Evolutionary conservation across 2,329 filamentous ascomycete species (phyloP), one percentile per base, ranked within the genome.

Genomic region (Paecilomyces dactylethromorphus): DNA sequence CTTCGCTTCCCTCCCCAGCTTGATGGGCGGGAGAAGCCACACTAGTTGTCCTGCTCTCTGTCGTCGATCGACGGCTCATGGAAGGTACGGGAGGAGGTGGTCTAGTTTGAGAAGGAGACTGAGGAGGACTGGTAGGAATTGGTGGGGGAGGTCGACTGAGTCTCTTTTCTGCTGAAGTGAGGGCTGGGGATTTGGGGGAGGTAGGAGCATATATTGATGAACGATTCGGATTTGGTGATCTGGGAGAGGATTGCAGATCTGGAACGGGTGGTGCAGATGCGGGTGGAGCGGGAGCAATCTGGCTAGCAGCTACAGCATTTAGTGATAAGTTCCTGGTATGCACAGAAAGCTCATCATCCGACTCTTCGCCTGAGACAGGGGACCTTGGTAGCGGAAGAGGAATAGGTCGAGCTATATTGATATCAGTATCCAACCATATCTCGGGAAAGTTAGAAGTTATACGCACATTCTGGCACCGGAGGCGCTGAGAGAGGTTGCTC

Each of bases 281-380:
- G 2, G 81, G 79, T 15, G 81, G 79, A 29, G 80, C 79, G 22
- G 76, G 73, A 31, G 75, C 74, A 56, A 72, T 73, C 56, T 76
- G 74, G 18, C 69, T 70, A 45, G 71, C 70, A 31, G 76, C 70
- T 22, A 75, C 76, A 35, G 79, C 75, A 21, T 74, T 74, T 52
- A 76, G 64, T 18, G 78, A 81, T 56, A 68, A 75, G 66, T 63
- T 81, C 73, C 55, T 79, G 74, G 64, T 75, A 72, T 66, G 81
- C 69, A 68, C 75, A 10, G 89, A 91, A 66, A 92, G 78, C 72
- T 97, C 93, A 71, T 97, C 92, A 66, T 95, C 92, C 51, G 92
- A 94, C 71, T 89, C 90, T 1, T 91, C 95, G 31, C 91, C 92
- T 61, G 90, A 90, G 54, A 82, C 79, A 15, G 84, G 70, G 51